Evolutionary conservation across 768 basidiomycete genomes (phyloP).

Genomic region (Rhodosporidiobolus odoratus): DNA sequence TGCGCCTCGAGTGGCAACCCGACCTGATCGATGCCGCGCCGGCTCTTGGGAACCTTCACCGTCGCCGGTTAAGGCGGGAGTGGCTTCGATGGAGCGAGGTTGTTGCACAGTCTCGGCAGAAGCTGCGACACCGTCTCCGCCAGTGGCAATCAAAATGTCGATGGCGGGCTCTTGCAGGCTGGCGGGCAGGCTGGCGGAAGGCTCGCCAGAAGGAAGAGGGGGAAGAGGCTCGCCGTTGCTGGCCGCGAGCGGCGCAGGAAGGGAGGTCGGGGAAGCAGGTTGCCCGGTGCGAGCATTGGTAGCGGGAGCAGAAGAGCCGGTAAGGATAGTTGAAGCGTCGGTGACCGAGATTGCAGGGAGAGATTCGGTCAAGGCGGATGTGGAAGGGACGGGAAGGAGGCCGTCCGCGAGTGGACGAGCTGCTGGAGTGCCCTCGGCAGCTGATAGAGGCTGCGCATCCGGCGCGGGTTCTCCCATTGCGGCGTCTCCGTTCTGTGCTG

Average conservation of each 20-base stretch:
- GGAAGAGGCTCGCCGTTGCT: not conserved
- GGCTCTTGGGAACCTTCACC: not conserved
- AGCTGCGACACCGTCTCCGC: not conserved
- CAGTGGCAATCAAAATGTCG: not conserved
- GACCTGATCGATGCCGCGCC: not conserved
- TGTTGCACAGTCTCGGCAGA: not conserved
- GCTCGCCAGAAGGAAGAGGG: not conserved
- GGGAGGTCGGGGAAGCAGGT: not conserved
- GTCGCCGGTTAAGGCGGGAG: not conserved
- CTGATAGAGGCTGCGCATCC: not conserved
- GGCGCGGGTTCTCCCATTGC: not conserved
- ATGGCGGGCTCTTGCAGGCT: not conserved
- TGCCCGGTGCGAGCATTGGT: not conserved
- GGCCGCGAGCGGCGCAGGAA: not conserved
- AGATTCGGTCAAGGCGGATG: not conserved
- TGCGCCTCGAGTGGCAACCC: not conserved
- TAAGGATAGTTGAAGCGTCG: not conserved
- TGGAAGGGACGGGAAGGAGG: not conserved
- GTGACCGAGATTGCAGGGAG: not conserved
- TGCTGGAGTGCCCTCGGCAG: not conserved
- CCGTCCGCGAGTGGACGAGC: not conserved
- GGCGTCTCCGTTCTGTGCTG: not conserved
- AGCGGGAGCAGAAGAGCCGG: not conserved
- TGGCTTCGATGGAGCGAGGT: not conserved
- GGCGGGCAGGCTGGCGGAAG: too few relatives aligned